Evolutionary conservation across 2,329 filamentous ascomycete genomes (phyloP), one percentile per base, ranked within the genome.

Genomic region (Paradendryphiella salina): DNA sequence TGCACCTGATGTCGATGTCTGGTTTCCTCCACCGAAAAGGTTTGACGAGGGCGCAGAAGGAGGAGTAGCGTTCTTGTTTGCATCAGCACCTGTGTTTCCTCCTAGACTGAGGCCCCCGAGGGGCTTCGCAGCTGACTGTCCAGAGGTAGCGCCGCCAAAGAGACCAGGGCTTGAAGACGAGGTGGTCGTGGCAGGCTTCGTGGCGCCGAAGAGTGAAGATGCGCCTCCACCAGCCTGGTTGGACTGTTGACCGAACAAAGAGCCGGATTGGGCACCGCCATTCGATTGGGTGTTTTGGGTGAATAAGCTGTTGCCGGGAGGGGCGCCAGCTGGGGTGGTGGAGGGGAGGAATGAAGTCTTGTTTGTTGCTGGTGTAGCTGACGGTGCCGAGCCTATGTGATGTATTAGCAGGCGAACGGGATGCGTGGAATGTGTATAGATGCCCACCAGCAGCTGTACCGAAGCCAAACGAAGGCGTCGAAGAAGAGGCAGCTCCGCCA

Each of bases 251-350:
- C 55, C 56, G 40, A 69, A 67, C 11, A 68, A 52, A 40, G 57
- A 36, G 46, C 50, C 50, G 14, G 51, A 39, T 36, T 51, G 40
- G n/a, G 51, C 46, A 44, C 54, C 54, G 10, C 52, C 23, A 38
- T 46, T 55, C 46, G 62, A 54, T 28, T 64, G 61, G 14, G 41
- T 54, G 50, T 48, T 60, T 28, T 63, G 57, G 13, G 51, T 63
- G 46, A 72, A 73, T 9, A 72, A 32, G 47, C 50, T 66, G 36
- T 46, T 47, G 10, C 67, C 69, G 10, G 71, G 69, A 36, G 72
- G 72, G 17, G 68, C 64, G 39, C 71, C 72, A n/a, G 71, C 71
- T 35, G 72, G 72, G 9, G 71, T 74, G 3, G 72, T 75, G 3
- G 72, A 73, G n/a, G 63, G 61, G 23, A 73, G 63, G 29, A 63